phyloP scores from a whole-genome alignment of 2,329 filamentous ascomycete species.

The Byssothecium circinans region DNA sequence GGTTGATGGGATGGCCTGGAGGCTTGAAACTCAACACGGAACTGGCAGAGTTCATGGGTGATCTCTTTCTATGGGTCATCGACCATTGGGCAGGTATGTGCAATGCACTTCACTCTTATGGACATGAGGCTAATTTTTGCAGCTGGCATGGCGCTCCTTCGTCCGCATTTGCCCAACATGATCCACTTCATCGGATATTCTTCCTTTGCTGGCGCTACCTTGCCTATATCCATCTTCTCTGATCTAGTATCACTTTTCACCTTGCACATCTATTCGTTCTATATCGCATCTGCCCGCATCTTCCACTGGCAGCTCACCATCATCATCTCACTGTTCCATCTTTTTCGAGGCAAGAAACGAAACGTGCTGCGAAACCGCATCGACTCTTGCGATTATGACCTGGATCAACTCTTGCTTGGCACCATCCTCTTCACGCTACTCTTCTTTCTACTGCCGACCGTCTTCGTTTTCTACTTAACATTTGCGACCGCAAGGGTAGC shows the following conservation, averaged over 20 bases:
- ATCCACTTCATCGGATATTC: conserved; percentile 94
- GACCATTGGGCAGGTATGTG: conserved; percentile 87
- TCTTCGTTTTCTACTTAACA: conserved; percentile 94
- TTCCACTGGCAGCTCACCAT: conserved; percentile 99
- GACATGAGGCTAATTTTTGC: conserved; percentile 12
- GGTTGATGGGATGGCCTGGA: conserved; percentile 95
- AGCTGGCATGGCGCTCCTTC: conserved; percentile 76
- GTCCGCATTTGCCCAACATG: conserved; percentile 78
- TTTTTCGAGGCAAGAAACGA: conserved; percentile 97
- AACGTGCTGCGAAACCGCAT: conserved; percentile 97
- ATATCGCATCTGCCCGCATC: conserved; percentile 92
- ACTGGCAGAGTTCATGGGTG: conserved; percentile 88
- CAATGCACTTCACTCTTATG: not conserved
- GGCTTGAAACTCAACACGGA: conserved; percentile 95
- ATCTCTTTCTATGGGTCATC: conserved; percentile 97
- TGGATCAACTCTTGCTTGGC: conserved; percentile 92
- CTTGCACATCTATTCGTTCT: conserved; percentile 96
- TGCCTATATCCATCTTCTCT: conserved; percentile 95
- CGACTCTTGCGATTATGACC: conserved; percentile 97
- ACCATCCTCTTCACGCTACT: conserved; percentile 95
- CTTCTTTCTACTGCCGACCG: conserved; percentile 91
- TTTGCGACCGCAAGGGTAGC: conserved; percentile 93
- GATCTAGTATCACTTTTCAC: conserved; percentile 90
- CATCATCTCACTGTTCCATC: conserved; percentile 94
- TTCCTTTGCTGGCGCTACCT: conserved; percentile 91